These are phyloP conservation scores for Rhodotorula glutinis DNA, from an alignment of 1,284 basidiomycete species.

Conservation along the genomic window DNA sequence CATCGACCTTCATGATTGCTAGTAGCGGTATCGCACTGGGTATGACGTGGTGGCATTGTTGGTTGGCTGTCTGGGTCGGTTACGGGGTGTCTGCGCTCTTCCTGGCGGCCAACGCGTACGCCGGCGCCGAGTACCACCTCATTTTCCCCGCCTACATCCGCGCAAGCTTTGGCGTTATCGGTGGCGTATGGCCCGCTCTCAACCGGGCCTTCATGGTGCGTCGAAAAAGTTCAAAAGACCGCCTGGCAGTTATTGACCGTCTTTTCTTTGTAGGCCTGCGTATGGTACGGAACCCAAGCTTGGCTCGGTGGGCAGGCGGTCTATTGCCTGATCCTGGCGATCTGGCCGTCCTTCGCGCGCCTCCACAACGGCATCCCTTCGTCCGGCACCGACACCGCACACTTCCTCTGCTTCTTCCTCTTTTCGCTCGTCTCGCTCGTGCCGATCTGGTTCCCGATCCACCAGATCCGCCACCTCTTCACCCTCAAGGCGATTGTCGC, in stretches of 20 bases:
- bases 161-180: constrained; percentile 56
- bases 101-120: constrained; percentile 73
- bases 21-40: constrained; percentile 51
- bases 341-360: constrained; percentile 68
- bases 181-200: constrained; percentile 76
- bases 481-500: constrained; percentile 69
- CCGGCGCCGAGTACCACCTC: constrained; percentile 56
- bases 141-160: constrained; percentile 54
- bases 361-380: constrained; percentile 55
- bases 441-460: constrained; percentile 74
- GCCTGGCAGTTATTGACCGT: too few relatives aligned
- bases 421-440: constrained; percentile 79
- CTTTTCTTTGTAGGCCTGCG: neutral
- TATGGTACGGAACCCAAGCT: constrained; percentile 45
- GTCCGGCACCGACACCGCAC: constrained; percentile 65
- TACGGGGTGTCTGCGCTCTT: constrained; percentile 70
- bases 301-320: constrained; percentile 76
- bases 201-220: constrained; percentile 49
- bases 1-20: constrained; percentile 58
- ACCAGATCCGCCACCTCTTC: constrained; percentile 78
- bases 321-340: constrained; percentile 65
- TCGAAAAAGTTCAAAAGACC: neutral
- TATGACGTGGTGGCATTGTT: constrained; percentile 73
- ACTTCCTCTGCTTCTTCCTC: constrained; percentile 78
- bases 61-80: constrained; percentile 69